Evolutionary conservation across 129 eudicot genomes (phyloP), one percentile per base, ranked within the genome.

Genomic region (Pittosporum tobira): DNA sequence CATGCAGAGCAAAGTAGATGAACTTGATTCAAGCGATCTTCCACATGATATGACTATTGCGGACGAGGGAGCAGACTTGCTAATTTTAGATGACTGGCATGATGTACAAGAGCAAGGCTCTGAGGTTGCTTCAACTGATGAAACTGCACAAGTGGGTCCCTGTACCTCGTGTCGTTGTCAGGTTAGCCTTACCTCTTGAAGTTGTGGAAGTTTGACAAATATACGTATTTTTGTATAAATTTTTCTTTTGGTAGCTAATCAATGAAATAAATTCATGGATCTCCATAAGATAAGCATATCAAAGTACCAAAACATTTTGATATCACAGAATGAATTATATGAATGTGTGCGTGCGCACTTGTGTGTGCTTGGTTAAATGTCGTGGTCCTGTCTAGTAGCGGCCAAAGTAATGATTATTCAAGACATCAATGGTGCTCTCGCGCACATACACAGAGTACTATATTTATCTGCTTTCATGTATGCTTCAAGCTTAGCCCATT

Each of bases 91-190:
- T 58, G 77, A 77, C 36, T 81, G 89, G 79, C 73, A 75, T 74
- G 82, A 83, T 63, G 59, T 71, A 51, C 89, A 67, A 64, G 79
- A 78, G 69, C 73, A 59, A 58, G 50, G 48, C 50, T 48, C 14
- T 47, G 66, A 62, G 70, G 77, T 55, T 70, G 28, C 60, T 61
- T 59, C 71, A 25, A 43, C 72, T 40, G 74, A 82, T 59, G 71
- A 73, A 67, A 68, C 61, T 57, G 65, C 80, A 27, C 77, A 87
- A 83, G 76, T 87, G 48, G 94, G 99, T 66, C 86, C 91, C 5
- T 83, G 77, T 47, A 76, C 69, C 16, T 54, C 80, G 21, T 83
- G 94, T 71, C 74, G 70, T 53, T 91, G 99, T 67, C 99, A 91
- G 99, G 99, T 87, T 70, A 55, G 80, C 43, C 30, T 3, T 54